Percentiles rank a stretch among this genome's conserved stretches.
These are phyloP conservation scores for Persicaria maculosa DNA, from an alignment of 148 eudicot genomes.

Conservation along the genomic window DNA sequence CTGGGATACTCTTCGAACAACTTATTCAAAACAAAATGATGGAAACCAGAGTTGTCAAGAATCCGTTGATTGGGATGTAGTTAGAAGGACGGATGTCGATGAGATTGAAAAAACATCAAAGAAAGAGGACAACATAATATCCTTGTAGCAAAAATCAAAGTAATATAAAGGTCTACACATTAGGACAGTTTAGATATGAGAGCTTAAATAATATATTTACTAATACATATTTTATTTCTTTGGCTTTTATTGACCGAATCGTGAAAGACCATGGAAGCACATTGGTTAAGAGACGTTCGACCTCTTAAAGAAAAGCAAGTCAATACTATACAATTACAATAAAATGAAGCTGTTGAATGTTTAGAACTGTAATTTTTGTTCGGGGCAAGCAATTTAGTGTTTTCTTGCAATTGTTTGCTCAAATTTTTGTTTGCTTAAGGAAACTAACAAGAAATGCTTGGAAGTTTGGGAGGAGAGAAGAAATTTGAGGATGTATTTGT, in stretches of 20 bases:
- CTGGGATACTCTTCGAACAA: conserved; percentile 16
- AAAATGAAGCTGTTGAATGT: too few relatives aligned
- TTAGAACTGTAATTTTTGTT: too few relatives aligned
- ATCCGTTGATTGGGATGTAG: conserved; percentile 34
- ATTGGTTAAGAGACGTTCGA: conserved; percentile 34
- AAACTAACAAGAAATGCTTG: too few relatives aligned
- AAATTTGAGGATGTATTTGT: too few relatives aligned
- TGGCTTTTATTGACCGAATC: conserved; percentile 27
- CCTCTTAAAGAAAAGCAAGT: conserved; percentile 31
- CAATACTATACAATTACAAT: background rate
- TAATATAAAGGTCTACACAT: background rate
- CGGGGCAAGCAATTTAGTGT: too few relatives aligned
- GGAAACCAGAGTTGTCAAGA: conserved; percentile 10
- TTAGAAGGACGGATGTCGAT: conserved; percentile 21
- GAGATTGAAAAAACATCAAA: conserved; percentile 25
- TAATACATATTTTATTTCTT: background rate
- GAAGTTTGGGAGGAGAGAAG: too few relatives aligned
- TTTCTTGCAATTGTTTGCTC: too few relatives aligned
- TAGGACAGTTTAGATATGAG: background rate
- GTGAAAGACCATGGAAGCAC: conserved; percentile 27
- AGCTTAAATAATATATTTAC: background rate
- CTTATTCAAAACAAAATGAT: conserved; percentile 11
- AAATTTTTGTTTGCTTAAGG: too few relatives aligned
- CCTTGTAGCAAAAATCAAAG: conserved; percentile 36
- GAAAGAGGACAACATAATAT: conserved; percentile 34